phyloP scores from a whole-genome alignment of 805 yeast genomes.

The Yarrowia sp. region DNA sequence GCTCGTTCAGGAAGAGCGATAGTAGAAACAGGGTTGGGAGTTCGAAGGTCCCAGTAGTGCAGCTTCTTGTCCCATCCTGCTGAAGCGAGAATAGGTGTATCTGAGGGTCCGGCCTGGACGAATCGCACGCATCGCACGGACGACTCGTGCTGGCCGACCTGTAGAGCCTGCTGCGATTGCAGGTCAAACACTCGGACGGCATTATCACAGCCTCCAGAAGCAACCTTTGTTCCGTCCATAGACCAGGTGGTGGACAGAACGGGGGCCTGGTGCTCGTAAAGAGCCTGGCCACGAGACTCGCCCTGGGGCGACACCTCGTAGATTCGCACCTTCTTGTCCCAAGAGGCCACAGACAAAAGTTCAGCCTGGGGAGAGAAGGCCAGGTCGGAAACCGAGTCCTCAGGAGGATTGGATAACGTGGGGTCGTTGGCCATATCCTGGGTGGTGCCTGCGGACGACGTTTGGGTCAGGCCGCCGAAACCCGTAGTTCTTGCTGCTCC shows the following conservation, averaged over 20 bases:
- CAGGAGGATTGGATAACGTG: conserved; percentile 71
- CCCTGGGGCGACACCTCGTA: conserved; percentile 81
- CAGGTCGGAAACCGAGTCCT: conserved; percentile 81
- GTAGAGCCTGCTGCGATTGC: conserved; percentile 75
- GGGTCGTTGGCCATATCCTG: conserved; percentile 30
- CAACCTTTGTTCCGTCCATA: conserved; percentile 79
- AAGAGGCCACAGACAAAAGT: conserved; percentile 73
- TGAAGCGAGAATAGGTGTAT: conserved; percentile 73
- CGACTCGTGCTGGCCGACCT: conserved; percentile 81
- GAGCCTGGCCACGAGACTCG: conserved; percentile 79
- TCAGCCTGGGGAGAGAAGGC: conserved; percentile 87
- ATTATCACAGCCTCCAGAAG: conserved; percentile 89
- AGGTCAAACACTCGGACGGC: conserved; percentile 81
- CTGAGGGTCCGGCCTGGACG: conserved; percentile 80
- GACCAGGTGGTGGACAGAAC: conserved; percentile 82
- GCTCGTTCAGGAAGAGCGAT: conserved; percentile 85
- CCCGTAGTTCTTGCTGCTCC: conserved; percentile 16
- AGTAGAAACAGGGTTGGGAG: conserved; percentile 71
- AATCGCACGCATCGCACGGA: conserved; percentile 72
- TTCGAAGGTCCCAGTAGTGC: conserved; percentile 91
- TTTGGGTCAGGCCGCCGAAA: conserved; percentile 33
- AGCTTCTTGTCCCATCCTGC: conserved; percentile 97
- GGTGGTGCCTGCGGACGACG: conserved; percentile 7
- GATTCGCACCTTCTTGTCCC: conserved; percentile 94
- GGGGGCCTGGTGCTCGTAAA: conserved; percentile 87